Evolutionary conservation across 23 red algal species (phyloP).

Genomic region (Cyanidiococcus yangmingshanensis): DNA sequence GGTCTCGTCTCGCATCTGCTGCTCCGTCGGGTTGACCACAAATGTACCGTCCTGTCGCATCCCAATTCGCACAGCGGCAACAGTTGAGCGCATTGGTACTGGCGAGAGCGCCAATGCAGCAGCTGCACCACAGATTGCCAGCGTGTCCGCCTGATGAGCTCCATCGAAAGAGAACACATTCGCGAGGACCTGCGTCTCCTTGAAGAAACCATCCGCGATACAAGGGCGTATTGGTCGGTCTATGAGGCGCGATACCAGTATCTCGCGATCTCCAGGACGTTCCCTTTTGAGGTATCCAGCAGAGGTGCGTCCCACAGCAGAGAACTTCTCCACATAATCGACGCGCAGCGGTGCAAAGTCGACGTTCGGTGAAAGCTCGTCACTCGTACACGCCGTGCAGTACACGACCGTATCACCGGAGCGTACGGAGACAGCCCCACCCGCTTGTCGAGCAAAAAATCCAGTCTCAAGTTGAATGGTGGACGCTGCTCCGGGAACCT

Average conservation of each 20-base stretch:
- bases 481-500: slow-evolving; percentile 7
- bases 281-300: slow-evolving; percentile 80
- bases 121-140: slow-evolving; percentile 55
- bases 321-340: slow-evolving; percentile 88
- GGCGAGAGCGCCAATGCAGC: slow-evolving; percentile 60
- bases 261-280: slow-evolving; percentile 62
- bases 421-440: slow-evolving; percentile 72
- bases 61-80: slow-evolving; percentile 62
- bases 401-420: slow-evolving; percentile 65
- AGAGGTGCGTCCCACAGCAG: slow-evolving; percentile 55
- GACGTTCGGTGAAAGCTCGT: slow-evolving; percentile 17
- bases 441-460: slow-evolving; percentile 68
- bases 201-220: slow-evolving; percentile 69
- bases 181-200: slow-evolving; percentile 68
- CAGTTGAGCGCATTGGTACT: slow-evolving; percentile 47
- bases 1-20: slow-evolving; percentile 15
- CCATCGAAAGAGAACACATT: slow-evolving; percentile 82
- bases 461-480: slow-evolving; percentile 60
- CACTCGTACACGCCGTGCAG: slow-evolving; percentile 66
- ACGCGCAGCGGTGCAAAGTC: slow-evolving; percentile 89
- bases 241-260: slow-evolving; percentile 65
- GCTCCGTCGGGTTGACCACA: slow-evolving; percentile 47
- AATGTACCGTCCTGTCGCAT: slow-evolving; percentile 35
- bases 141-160: slow-evolving; percentile 36
- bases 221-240: slow-evolving; percentile 79